Evolutionary conservation across 164 flowering plant species (phyloP), one percentile per base, ranked within the genome.

Genomic region (Santalum album): DNA sequence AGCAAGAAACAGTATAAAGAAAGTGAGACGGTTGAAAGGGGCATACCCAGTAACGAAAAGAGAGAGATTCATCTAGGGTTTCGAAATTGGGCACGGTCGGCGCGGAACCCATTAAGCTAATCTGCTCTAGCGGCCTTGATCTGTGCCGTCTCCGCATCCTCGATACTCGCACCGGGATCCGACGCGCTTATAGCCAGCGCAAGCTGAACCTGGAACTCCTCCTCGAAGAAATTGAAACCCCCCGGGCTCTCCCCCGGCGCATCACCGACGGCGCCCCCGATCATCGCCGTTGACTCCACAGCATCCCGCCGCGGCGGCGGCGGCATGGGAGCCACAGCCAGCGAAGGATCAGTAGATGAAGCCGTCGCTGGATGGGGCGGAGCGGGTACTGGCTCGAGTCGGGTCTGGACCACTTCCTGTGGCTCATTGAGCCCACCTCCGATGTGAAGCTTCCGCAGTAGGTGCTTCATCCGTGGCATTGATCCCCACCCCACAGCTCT

Each of bases 151-250:
- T 87, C 98, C 12, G 82, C 70, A 53, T 87, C 91, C 29, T 73
- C 72, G 2, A n/a, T 24, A 15, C 68, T 62, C 2, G 67, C 48
- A 65, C 70, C 83, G 2, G 83, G 78, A 73, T 80, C 90, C 53
- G 99, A 92, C 2, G 87, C 99, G 58, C 96, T 87, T n/a, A 92
- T 81, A 42, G 99, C 99, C 52, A 92, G 57, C 27, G 99, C 99
- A 51, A 92, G 72, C 72, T 92, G 96, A 26, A 92, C 78, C 62
- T 92, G 96, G 65, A 77, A 92, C 75, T 92, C 99, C 83, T 92
- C 99, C 62, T 92, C 96, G 61, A 84, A 67, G 57, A 80, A 77
- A 70, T 71, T 77, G 53, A 73, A 85, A 60, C 79, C 82, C 1
- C 51, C 66, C n/a, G 61, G 49, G 17, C 23, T 35, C 59, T 18